Conservation (phyloP, 1,284 basidiomycete genomes). For the Tilletia setariae region DNA sequence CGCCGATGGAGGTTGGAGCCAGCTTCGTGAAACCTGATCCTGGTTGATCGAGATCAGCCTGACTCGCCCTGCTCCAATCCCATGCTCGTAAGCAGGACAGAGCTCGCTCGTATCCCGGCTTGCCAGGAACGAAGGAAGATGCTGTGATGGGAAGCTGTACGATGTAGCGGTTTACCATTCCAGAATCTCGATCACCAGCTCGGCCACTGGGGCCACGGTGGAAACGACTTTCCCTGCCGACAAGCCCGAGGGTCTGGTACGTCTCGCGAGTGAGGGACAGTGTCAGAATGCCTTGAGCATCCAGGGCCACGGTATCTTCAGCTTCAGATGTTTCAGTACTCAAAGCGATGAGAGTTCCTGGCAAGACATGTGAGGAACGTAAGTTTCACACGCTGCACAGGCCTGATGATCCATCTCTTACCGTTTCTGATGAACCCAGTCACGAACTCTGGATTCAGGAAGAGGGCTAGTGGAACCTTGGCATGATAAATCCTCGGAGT, state of each 20-base stretch:
- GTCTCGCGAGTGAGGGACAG: constrained; percentile 49
- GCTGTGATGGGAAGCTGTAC: constrained; percentile 41
- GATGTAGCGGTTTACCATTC: constrained; percentile 38
- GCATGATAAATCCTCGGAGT: constrained; percentile 23
- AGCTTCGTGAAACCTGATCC: constrained; percentile 23
- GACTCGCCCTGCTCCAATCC: constrained; percentile 30
- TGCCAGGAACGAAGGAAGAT: constrained; percentile 46
- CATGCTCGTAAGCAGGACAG: constrained; percentile 32
- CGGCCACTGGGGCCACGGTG: constrained; percentile 40
- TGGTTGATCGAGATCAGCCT: constrained; percentile 20
- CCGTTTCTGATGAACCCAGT: constrained; percentile 34
- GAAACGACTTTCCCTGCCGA: constrained; percentile 43
- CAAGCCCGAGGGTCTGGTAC: constrained; percentile 48
- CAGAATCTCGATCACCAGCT: constrained; percentile 43
- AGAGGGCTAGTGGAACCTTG: constrained; percentile 35
- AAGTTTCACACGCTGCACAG: too few species aligned
- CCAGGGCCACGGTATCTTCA: constrained; percentile 44
- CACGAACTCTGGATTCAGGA: constrained; percentile 46
- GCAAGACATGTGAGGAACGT: background rate
- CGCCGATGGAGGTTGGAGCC: background rate
- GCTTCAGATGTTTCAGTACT: constrained; percentile 29
- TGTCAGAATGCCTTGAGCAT: constrained; percentile 46
- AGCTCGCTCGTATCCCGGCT: constrained; percentile 45
- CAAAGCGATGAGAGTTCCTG: constrained; percentile 32
- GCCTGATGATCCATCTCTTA: constrained; percentile 20